Percentiles rank a stretch among this genome's conserved stretches.
phyloP scores from a whole-genome alignment of 192 early-diverging fungal genomes.

The Backusella morwellensis region DNA sequence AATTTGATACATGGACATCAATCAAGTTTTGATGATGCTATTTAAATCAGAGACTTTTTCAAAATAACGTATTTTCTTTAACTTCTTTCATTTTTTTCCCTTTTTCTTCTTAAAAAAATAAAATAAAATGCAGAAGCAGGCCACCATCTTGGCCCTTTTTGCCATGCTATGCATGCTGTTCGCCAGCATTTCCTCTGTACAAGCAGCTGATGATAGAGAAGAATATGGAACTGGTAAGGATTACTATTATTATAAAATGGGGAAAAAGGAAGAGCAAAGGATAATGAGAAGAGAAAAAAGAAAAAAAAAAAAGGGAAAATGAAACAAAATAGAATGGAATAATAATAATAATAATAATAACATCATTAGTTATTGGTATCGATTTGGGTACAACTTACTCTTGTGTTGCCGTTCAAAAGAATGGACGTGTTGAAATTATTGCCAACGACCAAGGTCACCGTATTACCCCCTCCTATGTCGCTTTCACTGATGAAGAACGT shows the following conservation, averaged over 20 bases:
- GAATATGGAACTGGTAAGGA: constrained; percentile 29
- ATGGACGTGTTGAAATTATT: constrained; percentile 72
- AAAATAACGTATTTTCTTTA: background rate
- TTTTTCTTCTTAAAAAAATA: constrained; percentile 5
- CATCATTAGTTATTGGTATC: constrained; percentile 38
- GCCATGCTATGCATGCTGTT: constrained; percentile 19
- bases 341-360: background rate
- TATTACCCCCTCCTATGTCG: constrained; percentile 92
- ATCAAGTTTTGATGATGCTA: background rate
- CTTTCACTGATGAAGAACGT: constrained; percentile 86
- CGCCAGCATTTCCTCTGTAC: constrained; percentile 4
- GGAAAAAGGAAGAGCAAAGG: background rate
- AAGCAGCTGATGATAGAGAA: constrained; percentile 23
- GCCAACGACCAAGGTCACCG: constrained; percentile 93
- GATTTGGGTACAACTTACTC: constrained; percentile 50
- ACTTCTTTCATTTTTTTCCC: constrained; percentile 4
- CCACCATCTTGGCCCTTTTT: constrained; percentile 25
- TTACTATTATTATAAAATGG: background rate
- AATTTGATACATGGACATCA: constrained; percentile 19
- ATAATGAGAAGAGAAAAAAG: background rate
- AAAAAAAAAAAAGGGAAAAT: background rate
- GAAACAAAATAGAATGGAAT: background rate
- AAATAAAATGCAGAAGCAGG: constrained; percentile 25
- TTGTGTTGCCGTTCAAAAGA: constrained; percentile 40
- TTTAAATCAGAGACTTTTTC: background rate